Base-by-base conservation (phyloP, 306 rosid genomes). In the Acmispon strigosus region DNA sequence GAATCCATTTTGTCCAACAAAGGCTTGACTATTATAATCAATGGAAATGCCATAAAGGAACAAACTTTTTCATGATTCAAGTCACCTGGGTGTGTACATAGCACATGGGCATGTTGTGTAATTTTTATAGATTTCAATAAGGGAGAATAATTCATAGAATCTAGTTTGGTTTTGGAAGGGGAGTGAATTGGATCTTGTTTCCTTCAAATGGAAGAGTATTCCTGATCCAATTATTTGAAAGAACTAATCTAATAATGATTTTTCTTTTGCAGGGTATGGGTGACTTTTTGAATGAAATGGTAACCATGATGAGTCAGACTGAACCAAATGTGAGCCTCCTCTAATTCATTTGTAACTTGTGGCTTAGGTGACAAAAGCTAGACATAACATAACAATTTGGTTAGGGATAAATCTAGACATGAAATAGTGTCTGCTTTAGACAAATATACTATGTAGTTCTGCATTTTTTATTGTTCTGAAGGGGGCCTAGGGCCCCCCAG, bases 221-320 rank as follows among this genome's bases (percentile, higher is more conserved):
- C n/a, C 6, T 37, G 72, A 73, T 17, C 59, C 64, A 43, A 48
- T 68, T 32, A 68, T 51, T 76, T 58, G 15, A 37, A 39, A 70
- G 69, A 73, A 13, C 34, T 72, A 57, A 43, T 49, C 20, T 39
- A 72, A 44, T 47, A 9, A 36, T 72, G 48, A 66, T 17, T 63
- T 55, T 75, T 6, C 66, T 24, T 55, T 39, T 83, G 86, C 92
- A 94, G 99, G 99, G 87, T 9, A 91, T 94, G 97, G 92, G 92
- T 52, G 99, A 91, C 50, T 91, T 94, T 69, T 72, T 94, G 86
- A 80, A 69, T 37, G 99, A 94, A 78, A 94, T 94, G 99, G 88
- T 83, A 17, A 75, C 89, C 27, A 91, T 94, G 96, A 94, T 94
- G 97, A 84, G 76, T 75, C 92, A 91, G 72, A 84, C 92, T 6